Conservation (phyloP, 768 basidiomycete species). For the Termitomyces sp. region DNA sequence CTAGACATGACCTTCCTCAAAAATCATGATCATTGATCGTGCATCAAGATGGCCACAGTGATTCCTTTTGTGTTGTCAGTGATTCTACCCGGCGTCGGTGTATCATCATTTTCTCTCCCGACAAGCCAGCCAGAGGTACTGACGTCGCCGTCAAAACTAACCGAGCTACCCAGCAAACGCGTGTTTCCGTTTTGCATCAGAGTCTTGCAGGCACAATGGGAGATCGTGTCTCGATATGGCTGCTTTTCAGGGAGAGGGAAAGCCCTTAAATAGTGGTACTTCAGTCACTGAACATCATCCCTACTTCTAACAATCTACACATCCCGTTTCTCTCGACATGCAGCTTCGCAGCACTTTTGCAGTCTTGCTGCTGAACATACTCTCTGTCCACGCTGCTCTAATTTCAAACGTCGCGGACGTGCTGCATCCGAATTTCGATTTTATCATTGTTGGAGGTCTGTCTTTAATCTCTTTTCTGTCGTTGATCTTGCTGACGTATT, state of each 20-base stretch:
- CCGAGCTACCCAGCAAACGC: background rate
- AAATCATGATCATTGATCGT: background rate
- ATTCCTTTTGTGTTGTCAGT: background rate
- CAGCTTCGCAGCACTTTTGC: conserved; percentile 1
- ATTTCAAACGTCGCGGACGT: conserved; percentile 1
- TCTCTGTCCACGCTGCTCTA: conserved; percentile 2
- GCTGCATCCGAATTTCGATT: background rate
- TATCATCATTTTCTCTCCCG: background rate
- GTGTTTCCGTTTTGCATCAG: background rate
- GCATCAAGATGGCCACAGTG: background rate
- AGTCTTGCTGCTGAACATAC: background rate
- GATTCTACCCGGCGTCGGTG: background rate
- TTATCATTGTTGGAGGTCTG: conserved; percentile 6
- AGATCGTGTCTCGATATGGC: background rate
- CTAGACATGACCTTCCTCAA: background rate
- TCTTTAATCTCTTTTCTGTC: background rate
- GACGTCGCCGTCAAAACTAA: background rate
- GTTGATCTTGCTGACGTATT: background rate
- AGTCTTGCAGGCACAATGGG: background rate
- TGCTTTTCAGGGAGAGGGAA: background rate
- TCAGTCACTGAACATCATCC: background rate
- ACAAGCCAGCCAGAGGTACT: background rate
- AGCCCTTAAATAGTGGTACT: background rate
- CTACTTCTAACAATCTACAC: background rate
- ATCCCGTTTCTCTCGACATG: background rate